Percentiles rank a stretch among this genome's conserved stretches.
Conservation (phyloP, 108 stramenopile genomes). For the Skeletonema potamos region DNA sequence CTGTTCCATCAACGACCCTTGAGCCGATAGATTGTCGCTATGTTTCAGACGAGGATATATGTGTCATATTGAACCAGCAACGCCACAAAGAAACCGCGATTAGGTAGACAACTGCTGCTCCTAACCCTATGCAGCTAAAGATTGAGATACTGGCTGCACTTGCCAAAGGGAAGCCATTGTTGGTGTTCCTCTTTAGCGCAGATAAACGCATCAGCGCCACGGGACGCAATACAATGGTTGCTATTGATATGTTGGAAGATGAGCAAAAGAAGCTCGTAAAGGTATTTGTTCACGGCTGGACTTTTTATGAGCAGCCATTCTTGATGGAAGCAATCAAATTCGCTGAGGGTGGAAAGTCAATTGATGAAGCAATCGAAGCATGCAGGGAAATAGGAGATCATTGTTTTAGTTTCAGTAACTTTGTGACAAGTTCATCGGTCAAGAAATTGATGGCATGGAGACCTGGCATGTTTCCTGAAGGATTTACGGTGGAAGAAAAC, state of each 20-base stretch:
- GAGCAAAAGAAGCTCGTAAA: conserved; percentile 27
- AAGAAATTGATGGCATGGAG: conserved; percentile 23
- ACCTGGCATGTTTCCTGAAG: conserved; percentile 33
- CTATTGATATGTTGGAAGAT: conserved; percentile 23
- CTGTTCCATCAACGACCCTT: conserved; percentile 4
- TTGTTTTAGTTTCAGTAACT: conserved; percentile 6
- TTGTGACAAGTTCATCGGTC: conserved; percentile 6
- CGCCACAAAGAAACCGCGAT: conserved; percentile 25
- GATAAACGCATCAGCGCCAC: conserved; percentile 36
- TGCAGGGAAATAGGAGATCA: conserved; percentile 7
- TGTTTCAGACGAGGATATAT: conserved; percentile 15
- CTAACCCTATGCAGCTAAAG: conserved; percentile 45
- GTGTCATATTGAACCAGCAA: conserved; percentile 23
- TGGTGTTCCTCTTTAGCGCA: conserved; percentile 13
- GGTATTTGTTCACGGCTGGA: conserved; percentile 38
- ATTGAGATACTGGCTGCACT: conserved; percentile 35
- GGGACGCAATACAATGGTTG: conserved; percentile 26
- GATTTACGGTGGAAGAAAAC: conserved; percentile 10
- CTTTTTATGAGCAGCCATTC: conserved; percentile 20
- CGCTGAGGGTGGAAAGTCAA: conserved; percentile 10
- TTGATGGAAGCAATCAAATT: conserved; percentile 20
- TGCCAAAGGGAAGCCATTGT: conserved; percentile 23
- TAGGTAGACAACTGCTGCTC: conserved; percentile 34
- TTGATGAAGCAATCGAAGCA: conserved; percentile 19
- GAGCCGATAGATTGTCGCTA: conserved; percentile 13